Evolutionary conservation across 306 rosid genomes (phyloP), one percentile per base, ranked within the genome.

Genomic region (Castanospermum australe): DNA sequence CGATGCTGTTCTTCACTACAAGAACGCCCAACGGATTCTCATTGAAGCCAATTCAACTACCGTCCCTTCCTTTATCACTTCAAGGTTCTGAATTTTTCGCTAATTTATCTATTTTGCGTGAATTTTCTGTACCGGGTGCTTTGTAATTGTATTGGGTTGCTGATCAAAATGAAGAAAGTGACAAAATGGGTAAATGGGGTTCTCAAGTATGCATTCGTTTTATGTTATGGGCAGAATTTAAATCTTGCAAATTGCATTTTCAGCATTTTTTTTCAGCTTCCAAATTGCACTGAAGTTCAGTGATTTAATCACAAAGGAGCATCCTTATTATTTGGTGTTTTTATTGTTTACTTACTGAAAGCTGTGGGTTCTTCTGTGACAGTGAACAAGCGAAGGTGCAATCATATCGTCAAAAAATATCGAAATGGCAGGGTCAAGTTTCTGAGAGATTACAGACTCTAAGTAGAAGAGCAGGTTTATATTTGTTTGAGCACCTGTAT

Each of bases 371-470:
- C n/a, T 75, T 83, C 55, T 75, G 75, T 80, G 71, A 75, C 90
- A 95, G 99, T 71, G 99, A 95, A 83, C 89, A 79, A 68, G 87
- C 84, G 84, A 95, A 95, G 92, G 99, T 92, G 78, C 87, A 90
- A 70, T 90, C 96, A 1, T 83, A 87, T 84, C 94, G 98, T 32
- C 90, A 88, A 61, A 92, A 92, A 79, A 91, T 95, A 88, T 88
- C 94, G 11, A 91, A 88, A 85, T 95, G 99, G 98, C 97, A 91
- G 87, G 90, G 90, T 83, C 92, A 92, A 77, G 96, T 91, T 60
- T 85, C 97, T 42, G 99, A 95, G 44, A 90, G 99, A 78, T 88
- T 95, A 51, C 98, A 86, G 83, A 70, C 84, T 38, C 92, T 95
- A 62, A 82, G 59, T 77, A 84, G 91, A 71, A 86, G 94, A 79